These are phyloP conservation scores for Rutstroemia sp. DNA, from an alignment of 2,329 filamentous ascomycete species.

Conservation along the genomic window DNA sequence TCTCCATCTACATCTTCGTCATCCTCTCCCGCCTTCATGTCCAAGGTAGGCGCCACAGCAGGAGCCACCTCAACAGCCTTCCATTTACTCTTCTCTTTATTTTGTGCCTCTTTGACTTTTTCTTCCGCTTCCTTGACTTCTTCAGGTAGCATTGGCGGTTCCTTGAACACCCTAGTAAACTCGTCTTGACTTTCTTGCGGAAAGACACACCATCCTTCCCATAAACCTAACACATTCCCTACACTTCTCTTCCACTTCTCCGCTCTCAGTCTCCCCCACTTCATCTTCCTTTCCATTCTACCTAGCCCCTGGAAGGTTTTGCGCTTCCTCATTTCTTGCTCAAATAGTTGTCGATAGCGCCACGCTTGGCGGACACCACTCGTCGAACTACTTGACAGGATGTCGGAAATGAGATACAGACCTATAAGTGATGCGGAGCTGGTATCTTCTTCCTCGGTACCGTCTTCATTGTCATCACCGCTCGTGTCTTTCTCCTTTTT, in stretches of 20 bases:
- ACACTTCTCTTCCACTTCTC: constrained; percentile 60
- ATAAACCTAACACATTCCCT: constrained; percentile 46
- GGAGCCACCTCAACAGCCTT: constrained; percentile 33
- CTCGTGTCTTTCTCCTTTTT: constrained; percentile 29
- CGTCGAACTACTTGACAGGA: constrained; percentile 56
- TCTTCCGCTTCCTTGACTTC: constrained; percentile 31
- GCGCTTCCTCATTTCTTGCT: constrained; percentile 48
- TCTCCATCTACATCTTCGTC: constrained; percentile 33
- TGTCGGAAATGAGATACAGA: constrained; percentile 69
- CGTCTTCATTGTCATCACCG: constrained; percentile 34
- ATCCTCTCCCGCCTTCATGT: constrained; percentile 30
- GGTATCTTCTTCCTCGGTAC: constrained; percentile 48
- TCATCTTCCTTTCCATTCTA: constrained; percentile 50
- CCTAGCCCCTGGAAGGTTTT: constrained; percentile 58
- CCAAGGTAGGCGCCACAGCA: constrained; percentile 31
- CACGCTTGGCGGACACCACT: constrained; percentile 59
- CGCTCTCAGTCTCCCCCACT: constrained; percentile 59
- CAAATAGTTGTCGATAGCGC: constrained; percentile 61
- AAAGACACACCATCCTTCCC: constrained; percentile 67
- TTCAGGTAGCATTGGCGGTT: constrained; percentile 49
- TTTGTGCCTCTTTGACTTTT: constrained; percentile 23
- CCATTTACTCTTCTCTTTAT: constrained; percentile 28
- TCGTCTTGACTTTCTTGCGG: constrained; percentile 64
- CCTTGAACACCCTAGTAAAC: constrained; percentile 64
- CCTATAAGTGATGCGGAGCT: constrained; percentile 71